Conservation (phyloP, 768 basidiomycete species). For the Butyriboletus loyo region DNA sequence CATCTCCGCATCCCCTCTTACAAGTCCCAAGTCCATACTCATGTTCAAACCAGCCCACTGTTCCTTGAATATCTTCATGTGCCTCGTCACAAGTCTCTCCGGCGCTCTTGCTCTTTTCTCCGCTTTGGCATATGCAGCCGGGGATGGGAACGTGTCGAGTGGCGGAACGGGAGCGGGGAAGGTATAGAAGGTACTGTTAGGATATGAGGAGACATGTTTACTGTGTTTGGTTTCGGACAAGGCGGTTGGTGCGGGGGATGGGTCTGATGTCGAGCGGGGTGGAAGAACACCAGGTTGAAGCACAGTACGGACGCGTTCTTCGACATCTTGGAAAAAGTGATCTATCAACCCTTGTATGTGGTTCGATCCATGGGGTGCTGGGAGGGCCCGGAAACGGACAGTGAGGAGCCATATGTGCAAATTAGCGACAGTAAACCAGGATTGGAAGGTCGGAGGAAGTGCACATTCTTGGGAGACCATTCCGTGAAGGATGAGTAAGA, state of each 20-base stretch:
- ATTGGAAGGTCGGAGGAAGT: constrained; percentile 91
- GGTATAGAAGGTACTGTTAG: constrained; percentile 24
- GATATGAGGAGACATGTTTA: constrained; percentile 23
- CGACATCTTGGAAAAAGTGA: constrained; percentile 93
- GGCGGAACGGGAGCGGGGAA: constrained; percentile 25
- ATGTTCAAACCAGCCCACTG: constrained; percentile 85
- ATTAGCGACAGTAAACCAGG: constrained; percentile 94
- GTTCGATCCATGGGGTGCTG: constrained; percentile 55
- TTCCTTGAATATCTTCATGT: constrained; percentile 90
- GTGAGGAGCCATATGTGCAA: constrained; percentile 91
- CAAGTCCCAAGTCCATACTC: constrained; percentile 74
- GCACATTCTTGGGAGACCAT: constrained; percentile 55
- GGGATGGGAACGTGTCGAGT: constrained; percentile 26
- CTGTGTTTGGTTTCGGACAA: constrained; percentile 9
- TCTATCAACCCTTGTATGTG: constrained; percentile 85
- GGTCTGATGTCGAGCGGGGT: constrained; percentile 19
- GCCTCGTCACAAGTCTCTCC: constrained; percentile 74
- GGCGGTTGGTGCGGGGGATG: constrained; percentile 1
- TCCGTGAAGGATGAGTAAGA: background rate
- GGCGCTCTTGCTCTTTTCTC: constrained; percentile 51
- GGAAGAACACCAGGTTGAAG: constrained; percentile 53
- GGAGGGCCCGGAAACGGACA: constrained; percentile 83
- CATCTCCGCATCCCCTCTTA: constrained; percentile 75
- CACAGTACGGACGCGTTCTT: constrained; percentile 81
- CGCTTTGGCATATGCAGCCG: constrained; percentile 26